A percentile compares a stretch with the other conserved stretches of the same genome.
Evolutionary conservation across 2,329 filamentous ascomycete species (phyloP).

Genomic region (Pyrenochaeta sp.): DNA sequence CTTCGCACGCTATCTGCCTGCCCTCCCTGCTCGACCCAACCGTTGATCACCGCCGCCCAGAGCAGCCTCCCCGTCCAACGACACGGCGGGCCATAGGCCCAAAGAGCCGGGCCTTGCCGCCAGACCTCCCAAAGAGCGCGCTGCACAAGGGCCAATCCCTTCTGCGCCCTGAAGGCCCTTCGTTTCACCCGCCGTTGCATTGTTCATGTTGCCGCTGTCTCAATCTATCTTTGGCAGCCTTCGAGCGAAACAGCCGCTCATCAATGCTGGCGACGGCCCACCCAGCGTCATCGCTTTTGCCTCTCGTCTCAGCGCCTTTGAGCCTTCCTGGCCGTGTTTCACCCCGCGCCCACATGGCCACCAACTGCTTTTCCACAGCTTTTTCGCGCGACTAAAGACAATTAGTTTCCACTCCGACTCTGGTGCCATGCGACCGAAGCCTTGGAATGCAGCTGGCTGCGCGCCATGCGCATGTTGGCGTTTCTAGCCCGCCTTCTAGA

Average conservation of each 20-base stretch:
- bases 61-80: too few species aligned
- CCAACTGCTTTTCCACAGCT: neutral
- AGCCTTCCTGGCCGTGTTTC: neutral
- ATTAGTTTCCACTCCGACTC: neutral
- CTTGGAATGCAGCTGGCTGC: constrained; percentile 3
- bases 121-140: too few species aligned
- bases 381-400: too few species aligned
- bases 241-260: neutral
- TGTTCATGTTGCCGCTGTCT: constrained; percentile 7
- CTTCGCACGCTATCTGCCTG: too few species aligned
- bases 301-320: constrained; percentile 3
- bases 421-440: constrained; percentile 5
- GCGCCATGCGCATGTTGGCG: constrained; percentile 9
- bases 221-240: constrained; percentile 21
- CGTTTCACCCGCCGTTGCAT: constrained; percentile 22
- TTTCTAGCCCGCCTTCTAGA: constrained; percentile 26
- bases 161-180: too few species aligned
- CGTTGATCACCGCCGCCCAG: too few species aligned
- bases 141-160: too few species aligned
- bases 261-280: neutral
- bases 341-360: neutral
- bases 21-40: too few species aligned
- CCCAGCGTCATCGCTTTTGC: constrained; percentile 4
- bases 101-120: too few species aligned
- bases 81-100: too few species aligned